phyloP scores from a whole-genome alignment of 1,139 yeast species.

The Sugiyamaella xylanicola region DNA sequence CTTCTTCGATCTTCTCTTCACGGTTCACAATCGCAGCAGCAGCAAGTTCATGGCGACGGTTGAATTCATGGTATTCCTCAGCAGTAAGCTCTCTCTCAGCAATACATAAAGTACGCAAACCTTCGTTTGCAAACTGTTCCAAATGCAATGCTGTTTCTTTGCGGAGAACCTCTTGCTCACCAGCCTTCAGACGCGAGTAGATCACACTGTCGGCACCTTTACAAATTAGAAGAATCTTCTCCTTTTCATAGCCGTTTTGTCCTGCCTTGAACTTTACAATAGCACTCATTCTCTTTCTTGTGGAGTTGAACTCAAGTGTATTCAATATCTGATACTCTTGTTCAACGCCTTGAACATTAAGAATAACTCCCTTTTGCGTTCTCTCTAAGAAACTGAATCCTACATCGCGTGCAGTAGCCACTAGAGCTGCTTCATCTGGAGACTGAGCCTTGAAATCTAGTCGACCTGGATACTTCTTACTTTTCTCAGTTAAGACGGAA shows the following conservation, averaged over 20 bases:
- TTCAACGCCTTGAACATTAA: conserved; percentile 74
- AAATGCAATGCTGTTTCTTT: conserved; percentile 79
- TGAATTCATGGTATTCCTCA: conserved; percentile 68
- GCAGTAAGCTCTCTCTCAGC: conserved; percentile 77
- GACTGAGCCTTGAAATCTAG: conserved; percentile 86
- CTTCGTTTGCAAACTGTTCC: conserved; percentile 95
- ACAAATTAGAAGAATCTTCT: conserved; percentile 61
- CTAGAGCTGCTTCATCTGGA: conserved; percentile 98
- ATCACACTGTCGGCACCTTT: conserved; percentile 97
- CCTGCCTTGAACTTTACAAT: conserved; percentile 72
- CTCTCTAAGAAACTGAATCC: conserved; percentile 82
- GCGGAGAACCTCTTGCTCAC: conserved; percentile 57
- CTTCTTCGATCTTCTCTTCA: conserved; percentile 74
- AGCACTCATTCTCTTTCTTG: conserved; percentile 96
- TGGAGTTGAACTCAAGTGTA: conserved; percentile 81
- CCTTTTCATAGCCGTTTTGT: conserved; percentile 38
- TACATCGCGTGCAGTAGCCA: conserved; percentile 87
- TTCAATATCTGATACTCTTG: conserved; percentile 74
- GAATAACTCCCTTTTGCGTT: conserved; percentile 66
- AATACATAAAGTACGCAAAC: conserved; percentile 89
- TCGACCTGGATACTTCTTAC: conserved; percentile 57
- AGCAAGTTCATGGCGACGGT: conserved; percentile 67
- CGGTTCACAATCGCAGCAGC: conserved; percentile 71
- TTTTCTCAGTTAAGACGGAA: conserved; percentile 80
- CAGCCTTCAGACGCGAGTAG: conserved; percentile 63